Base-by-base conservation (phyloP, 129 eudicot species). In the Centrapalus pauciflorus region DNA sequence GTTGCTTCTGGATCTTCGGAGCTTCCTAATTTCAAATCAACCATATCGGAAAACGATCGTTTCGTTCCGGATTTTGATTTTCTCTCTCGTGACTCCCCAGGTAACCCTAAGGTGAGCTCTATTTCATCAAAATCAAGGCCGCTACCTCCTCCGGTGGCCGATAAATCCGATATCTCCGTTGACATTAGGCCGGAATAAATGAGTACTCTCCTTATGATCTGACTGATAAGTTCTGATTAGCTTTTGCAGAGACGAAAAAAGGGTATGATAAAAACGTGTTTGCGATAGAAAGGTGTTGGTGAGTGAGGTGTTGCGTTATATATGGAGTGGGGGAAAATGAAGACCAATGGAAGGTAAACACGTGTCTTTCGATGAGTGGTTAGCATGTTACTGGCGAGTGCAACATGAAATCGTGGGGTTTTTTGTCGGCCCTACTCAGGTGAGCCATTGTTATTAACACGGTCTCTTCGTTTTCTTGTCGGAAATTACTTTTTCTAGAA, bases 61-160 rank as follows among this genome's bases (percentile, higher is more conserved):
- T 85, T 88, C 5, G 13, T 45, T 20, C 83, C 86, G 21, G 71
- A 35, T 20, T 62, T 82, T 59, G 71, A 35, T 20, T 62, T 82
- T 59, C 28, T 45, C 10, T 16, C 57, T 29, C 76, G 64, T 19
- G 55, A 33, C 3, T 68, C 83, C 6, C 96, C 96, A 0, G 97
- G 97, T 38, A 86, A 70, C n/a, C 83, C 84, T 25, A 90, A 64
- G 2, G 86, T 90, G 35, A 90, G 95, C 85, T 90, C 97, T 3
- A 89, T 86, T 59, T 82, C 92, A 21, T 76, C 68, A 2, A 72
- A 76, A 59, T 79, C 72, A 29, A 78, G 67, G 60, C 71, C 57
- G 29, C 64, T 65, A 20, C 30, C 56, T 37, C 66, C 54, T 11
- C 69, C 69, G 57, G 67, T 81, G 55, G 54, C 48, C 30, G 59